Percentiles rank a stretch among this genome's conserved stretches.
Conservation (phyloP, 352 stramenopile genomes). For the Blastocystis sp. region DNA sequence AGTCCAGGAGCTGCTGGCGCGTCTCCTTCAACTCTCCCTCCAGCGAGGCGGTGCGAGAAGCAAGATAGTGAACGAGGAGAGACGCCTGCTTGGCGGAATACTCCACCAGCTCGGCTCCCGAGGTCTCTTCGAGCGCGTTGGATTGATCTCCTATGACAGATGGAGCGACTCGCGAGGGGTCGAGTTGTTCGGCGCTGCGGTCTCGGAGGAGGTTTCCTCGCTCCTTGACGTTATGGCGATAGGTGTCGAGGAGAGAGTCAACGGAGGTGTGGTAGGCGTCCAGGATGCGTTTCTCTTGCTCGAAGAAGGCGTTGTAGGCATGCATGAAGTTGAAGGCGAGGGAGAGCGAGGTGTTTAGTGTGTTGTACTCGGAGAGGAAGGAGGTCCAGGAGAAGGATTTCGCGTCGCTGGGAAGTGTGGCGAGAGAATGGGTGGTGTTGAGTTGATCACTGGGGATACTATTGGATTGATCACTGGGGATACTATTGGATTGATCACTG, state of each 20-base stretch:
- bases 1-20: not conserved
- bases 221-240: not conserved
- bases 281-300: constrained; percentile 5
- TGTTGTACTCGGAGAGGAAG: not conserved
- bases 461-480: too few relatives aligned
- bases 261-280: not conserved
- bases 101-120: not conserved
- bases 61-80: not conserved
- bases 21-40: not conserved
- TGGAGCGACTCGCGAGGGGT: too few relatives aligned
- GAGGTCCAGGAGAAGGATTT: not conserved
- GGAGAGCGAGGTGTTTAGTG: not conserved
- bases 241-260: not conserved
- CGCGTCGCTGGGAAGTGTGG: too few relatives aligned
- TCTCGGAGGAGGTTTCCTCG: too few relatives aligned
- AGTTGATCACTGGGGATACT: too few relatives aligned
- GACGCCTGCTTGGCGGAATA: not conserved
- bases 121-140: not conserved
- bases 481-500: too few relatives aligned
- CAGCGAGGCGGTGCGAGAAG: not conserved
- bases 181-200: too few relatives aligned
- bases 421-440: too few relatives aligned
- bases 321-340: not conserved
- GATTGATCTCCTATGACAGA: too few relatives aligned
- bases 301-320: not conserved